Conservation (phyloP, 176 grass and related monocot genomes). For the Phyllostachys edulis region DNA sequence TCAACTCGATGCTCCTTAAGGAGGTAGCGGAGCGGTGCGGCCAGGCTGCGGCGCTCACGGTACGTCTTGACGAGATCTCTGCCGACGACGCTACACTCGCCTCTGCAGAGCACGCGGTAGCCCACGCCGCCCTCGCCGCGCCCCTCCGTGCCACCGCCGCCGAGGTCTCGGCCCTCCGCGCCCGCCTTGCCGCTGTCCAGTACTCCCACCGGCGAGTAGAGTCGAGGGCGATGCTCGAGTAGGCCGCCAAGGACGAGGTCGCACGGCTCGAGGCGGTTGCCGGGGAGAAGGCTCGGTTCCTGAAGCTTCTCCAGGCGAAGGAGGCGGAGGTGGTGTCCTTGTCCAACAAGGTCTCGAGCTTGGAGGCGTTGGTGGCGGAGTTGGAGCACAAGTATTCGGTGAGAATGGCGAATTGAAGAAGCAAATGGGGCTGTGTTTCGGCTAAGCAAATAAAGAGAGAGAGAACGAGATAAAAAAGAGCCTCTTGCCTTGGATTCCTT, state of each 20-base stretch:
- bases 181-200: constrained; percentile 24
- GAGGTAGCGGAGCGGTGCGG: constrained; percentile 51
- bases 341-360: constrained; percentile 15
- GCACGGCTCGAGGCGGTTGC: constrained; percentile 26
- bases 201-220: constrained; percentile 2
- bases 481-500: no score
- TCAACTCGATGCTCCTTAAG: constrained; percentile 62
- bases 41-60: constrained; percentile 41
- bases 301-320: constrained; percentile 27
- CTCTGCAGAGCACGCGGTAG: constrained; percentile 39
- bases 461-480: no score
- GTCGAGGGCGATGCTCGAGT: constrained; percentile 13
- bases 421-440: background rate
- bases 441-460: no score
- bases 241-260: constrained; percentile 16
- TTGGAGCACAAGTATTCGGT: constrained; percentile 1
- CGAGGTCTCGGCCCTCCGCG: constrained; percentile 29
- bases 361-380: constrained; percentile 24
- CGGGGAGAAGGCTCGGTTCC: background rate
- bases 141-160: constrained; percentile 41
- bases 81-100: constrained; percentile 35
- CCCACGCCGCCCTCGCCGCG: constrained; percentile 35
- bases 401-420: constrained; percentile 28
- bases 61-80: constrained; percentile 44
- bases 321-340: constrained; percentile 43